Percentiles rank a stretch among this genome's conserved stretches.
These are phyloP conservation scores for Globisporangium yorkense DNA, from an alignment of 352 stramenopile genomes.

Conservation along the genomic window DNA sequence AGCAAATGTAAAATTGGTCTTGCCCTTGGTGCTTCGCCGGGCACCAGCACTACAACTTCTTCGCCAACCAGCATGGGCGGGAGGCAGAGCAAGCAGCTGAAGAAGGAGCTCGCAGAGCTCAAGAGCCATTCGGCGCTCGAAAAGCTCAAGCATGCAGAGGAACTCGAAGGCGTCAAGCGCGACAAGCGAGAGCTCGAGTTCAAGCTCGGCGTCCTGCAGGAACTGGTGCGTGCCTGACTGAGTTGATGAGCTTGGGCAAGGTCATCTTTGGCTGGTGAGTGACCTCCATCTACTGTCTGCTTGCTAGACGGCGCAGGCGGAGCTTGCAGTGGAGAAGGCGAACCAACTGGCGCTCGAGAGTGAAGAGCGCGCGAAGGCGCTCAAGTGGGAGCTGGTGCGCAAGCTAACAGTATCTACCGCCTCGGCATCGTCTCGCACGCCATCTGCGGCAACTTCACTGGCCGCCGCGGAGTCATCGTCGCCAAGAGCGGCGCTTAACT, in stretches of 20 bases:
- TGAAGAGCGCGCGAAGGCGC: conserved; percentile 60
- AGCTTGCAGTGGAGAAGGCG: conserved; percentile 44
- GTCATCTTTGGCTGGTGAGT: neutral
- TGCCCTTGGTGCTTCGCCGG: neutral
- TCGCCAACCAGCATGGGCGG: conserved; percentile 29
- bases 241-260: no score
- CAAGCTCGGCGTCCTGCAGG: conserved; percentile 48
- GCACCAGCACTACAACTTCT: neutral
- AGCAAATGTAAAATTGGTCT: neutral
- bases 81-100: conserved; percentile 41
- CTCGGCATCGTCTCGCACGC: neutral
- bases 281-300: neutral
- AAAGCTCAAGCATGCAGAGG: conserved; percentile 28
- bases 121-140: conserved; percentile 25
- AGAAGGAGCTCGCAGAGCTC: conserved; percentile 53
- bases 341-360: conserved; percentile 27
- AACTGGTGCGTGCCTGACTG: conserved; percentile 22
- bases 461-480: conserved; percentile 14
- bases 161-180: conserved; percentile 29
- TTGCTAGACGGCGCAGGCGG: conserved; percentile 25
- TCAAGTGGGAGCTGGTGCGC: conserved; percentile 74
- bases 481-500: conserved; percentile 34
- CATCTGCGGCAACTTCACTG: conserved; percentile 10
- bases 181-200: conserved; percentile 55
- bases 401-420: conserved; percentile 24